These are phyloP conservation scores for Rhizomucor miehei DNA, from an alignment of 371 early-diverging fungal genomes.

Conservation along the genomic window DNA sequence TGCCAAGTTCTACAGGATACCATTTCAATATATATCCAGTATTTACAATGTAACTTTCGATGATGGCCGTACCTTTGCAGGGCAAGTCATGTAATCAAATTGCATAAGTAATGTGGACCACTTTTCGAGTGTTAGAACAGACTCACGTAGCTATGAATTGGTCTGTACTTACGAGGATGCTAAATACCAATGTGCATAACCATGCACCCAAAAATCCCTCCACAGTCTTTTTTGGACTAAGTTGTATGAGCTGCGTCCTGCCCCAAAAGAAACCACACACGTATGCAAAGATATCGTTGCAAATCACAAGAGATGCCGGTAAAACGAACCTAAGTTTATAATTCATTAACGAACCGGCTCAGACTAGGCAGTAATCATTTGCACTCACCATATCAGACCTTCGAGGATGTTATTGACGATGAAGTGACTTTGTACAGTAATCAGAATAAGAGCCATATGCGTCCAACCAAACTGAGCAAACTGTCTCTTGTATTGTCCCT, in stretches of 20 bases:
- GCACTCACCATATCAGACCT: constrained; percentile 89
- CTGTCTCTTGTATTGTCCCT: constrained; percentile 87
- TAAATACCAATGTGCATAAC: constrained; percentile 84
- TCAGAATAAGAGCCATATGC: constrained; percentile 90
- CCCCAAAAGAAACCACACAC: constrained; percentile 95
- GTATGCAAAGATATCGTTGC: constrained; percentile 98
- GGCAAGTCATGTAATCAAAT: constrained; percentile 86
- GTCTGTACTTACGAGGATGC: constrained; percentile 61
- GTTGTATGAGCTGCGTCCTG: constrained; percentile 84
- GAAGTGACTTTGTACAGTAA: constrained; percentile 88
- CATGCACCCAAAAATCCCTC: constrained; percentile 98
- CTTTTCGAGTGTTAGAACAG: background rate
- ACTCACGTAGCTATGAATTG: background rate
- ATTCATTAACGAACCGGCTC: background rate
- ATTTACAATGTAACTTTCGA: background rate
- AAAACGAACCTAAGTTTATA: constrained; percentile 63
- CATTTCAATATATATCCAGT: background rate
- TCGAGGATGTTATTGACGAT: constrained; percentile 96
- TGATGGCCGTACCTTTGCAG: constrained; percentile 57
- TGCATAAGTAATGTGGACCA: constrained; percentile 49
- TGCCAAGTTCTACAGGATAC: constrained; percentile 27
- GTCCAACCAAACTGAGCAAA: constrained; percentile 95
- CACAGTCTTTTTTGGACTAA: constrained; percentile 99
- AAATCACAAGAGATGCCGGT: constrained; percentile 89
- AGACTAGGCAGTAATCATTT: background rate